phyloP scores from a whole-genome alignment of 768 basidiomycete genomes.

The Holtermanniella nyarrowii region DNA sequence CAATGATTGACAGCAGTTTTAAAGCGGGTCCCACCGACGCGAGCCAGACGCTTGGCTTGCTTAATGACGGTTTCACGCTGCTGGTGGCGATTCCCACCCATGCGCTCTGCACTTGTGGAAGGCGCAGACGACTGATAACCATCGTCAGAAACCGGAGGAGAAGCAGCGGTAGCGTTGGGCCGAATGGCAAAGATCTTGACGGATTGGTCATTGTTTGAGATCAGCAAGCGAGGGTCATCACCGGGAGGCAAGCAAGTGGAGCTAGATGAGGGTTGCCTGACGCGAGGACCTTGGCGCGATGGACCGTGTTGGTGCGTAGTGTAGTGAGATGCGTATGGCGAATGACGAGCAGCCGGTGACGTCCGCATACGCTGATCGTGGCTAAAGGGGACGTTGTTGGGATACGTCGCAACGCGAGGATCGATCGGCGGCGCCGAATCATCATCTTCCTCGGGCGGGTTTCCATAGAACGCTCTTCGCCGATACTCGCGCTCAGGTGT shows the following conservation, averaged over 20 bases:
- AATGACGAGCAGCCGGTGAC: background rate
- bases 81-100: background rate
- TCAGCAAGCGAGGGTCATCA: constrained; percentile 63
- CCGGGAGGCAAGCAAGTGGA: constrained; percentile 36
- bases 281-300: background rate
- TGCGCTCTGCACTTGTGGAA: background rate
- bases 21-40: constrained; percentile 30
- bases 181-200: constrained; percentile 68
- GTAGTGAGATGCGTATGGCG: constrained; percentile 8
- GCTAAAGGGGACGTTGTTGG: constrained; percentile 32
- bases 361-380: constrained; percentile 22
- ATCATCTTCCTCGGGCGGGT: background rate
- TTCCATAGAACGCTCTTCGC: background rate
- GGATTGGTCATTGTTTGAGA: constrained; percentile 77
- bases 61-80: constrained; percentile 1
- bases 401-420: constrained; percentile 28
- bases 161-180: background rate
- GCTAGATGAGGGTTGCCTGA: constrained; percentile 3
- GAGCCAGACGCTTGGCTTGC: constrained; percentile 15
- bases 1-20: constrained; percentile 38
- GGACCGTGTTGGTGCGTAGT: background rate
- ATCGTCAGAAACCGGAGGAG: background rate
- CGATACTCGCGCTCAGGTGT: constrained; percentile 1
- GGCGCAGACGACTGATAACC: background rate
- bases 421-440: background rate